Evolutionary conservation across 2,329 filamentous ascomycete species (phyloP).

Genomic region (Fusarium algeriense): DNA sequence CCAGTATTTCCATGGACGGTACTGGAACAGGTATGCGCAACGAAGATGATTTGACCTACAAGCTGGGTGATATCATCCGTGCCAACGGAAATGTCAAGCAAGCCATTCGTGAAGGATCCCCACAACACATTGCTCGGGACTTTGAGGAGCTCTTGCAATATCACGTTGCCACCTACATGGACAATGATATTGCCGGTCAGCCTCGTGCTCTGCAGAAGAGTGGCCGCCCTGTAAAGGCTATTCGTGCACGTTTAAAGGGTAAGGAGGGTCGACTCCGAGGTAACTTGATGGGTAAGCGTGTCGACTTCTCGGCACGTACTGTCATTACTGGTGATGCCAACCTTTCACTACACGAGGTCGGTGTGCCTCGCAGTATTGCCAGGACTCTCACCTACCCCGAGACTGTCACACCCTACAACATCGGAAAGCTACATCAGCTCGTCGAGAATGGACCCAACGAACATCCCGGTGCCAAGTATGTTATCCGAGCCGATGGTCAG

Average conservation of each 20-base stretch:
- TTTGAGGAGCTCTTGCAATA: constrained; percentile 95
- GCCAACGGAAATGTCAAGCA: constrained; percentile 95
- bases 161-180: constrained; percentile 99
- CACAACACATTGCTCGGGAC: constrained; percentile 89
- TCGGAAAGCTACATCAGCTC: constrained; percentile 87
- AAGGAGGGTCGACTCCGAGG: constrained; percentile 98
- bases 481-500: constrained; percentile 92
- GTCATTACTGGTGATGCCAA: constrained; percentile 99
- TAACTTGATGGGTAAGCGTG: constrained; percentile 99
- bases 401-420: constrained; percentile 98
- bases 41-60: constrained; percentile 99
- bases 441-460: constrained; percentile 95
- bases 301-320: constrained; percentile 98
- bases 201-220: constrained; percentile 97
- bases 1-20: constrained; percentile 97
- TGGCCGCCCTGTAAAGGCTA: constrained; percentile 94
- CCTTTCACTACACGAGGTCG: constrained; percentile 94
- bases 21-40: constrained; percentile 92
- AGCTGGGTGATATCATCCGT: constrained; percentile 97
- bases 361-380: constrained; percentile 94
- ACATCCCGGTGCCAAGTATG: constrained; percentile 95
- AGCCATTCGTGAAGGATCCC: constrained; percentile 90
- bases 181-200: constrained; percentile 97
- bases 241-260: constrained; percentile 96
- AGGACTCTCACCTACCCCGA: constrained; percentile 95